Conservation (phyloP, 1,139 yeast species). For the Lodderomyces orthopsilosis region DNA sequence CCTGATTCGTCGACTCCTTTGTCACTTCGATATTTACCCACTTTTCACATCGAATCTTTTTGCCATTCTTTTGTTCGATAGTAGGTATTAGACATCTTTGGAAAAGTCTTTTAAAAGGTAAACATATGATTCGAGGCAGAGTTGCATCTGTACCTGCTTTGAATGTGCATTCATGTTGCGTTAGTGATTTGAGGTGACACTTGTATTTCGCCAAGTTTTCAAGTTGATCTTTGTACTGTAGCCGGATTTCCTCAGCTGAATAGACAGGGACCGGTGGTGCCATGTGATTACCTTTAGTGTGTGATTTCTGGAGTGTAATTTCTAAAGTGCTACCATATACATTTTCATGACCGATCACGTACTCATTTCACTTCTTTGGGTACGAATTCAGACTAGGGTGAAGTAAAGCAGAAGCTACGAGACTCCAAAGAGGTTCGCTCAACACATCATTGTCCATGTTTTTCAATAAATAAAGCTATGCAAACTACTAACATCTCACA, state of each 20-base stretch:
- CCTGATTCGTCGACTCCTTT: slow-evolving; percentile 31
- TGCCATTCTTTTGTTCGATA: slow-evolving; percentile 23
- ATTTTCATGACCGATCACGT: no score
- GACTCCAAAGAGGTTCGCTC: no score
- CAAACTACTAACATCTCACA: slow-evolving; percentile 58
- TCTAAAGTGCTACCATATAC: not conserved
- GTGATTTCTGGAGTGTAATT: not conserved
- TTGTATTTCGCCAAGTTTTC: slow-evolving; percentile 31
- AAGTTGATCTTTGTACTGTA: slow-evolving; percentile 27
- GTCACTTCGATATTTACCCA: slow-evolving; percentile 50
- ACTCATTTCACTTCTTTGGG: no score
- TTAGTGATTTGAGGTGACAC: slow-evolving; percentile 43
- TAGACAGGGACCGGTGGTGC: slow-evolving; percentile 50
- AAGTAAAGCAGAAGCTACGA: no score
- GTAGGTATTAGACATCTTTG: slow-evolving; percentile 42
- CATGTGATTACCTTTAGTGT: slow-evolving; percentile 23
- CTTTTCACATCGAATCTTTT: slow-evolving; percentile 22
- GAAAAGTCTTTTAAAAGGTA: slow-evolving; percentile 54
- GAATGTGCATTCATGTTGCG: slow-evolving; percentile 53
- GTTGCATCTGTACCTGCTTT: slow-evolving; percentile 16
- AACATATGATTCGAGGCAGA: slow-evolving; percentile 46
- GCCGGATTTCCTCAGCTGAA: slow-evolving; percentile 27
- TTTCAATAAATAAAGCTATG: not conserved
- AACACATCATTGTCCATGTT: not conserved
- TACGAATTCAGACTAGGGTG: no score